Evolutionary conservation across 331 rosid genomes (phyloP), one percentile per base, ranked within the genome.

Genomic region (Rosa hybrid): DNA sequence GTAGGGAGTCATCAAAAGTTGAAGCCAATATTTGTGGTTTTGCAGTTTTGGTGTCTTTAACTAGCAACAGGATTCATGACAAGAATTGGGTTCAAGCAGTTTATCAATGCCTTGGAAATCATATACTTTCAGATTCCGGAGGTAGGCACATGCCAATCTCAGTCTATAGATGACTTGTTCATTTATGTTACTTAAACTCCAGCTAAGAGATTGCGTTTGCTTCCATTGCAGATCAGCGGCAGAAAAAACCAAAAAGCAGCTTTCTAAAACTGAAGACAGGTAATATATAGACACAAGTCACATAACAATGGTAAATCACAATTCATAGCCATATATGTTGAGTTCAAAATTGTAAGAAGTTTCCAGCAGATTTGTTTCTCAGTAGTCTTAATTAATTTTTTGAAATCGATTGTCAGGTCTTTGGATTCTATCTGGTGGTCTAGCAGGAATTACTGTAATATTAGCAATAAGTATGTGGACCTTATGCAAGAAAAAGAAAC

Each of bases 11-110:
- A 1, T 59, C 67, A 49, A 76, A 64, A 54, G 72, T n/a, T 5
- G 80, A 83, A 80, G 74, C 74, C 71, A 69, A 78, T 81, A 70
- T 86, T 67, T 91, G 96, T 80, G 73, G 92, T 48, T 88, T 91
- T 86, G 78, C 90, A 20, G 87, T 85, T 30, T 68, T 89, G 81
- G 77, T 88, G 25, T 76, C 87, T 76, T 68, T 88, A 30, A 91
- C 86, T 56, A 85, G 92, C 79, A 59, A 12, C 20, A 81, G 74
- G 80, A 48, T 75, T 76, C 21, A 82, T 71, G 86, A 89, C 68
- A 69, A 44, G 69, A 80, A 74, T 62, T 91, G 88, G 80, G 60
- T 78, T 72, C 78, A 67, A 3, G 67, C 71, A 60, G 83, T 85
- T 72, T 74, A 86, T 81, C 68, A 78, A 68, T 86, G 89, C 86